Base-by-base conservation (phyloP, 495 filamentous ascomycete species). In the Barbatosphaeria neglecta region DNA sequence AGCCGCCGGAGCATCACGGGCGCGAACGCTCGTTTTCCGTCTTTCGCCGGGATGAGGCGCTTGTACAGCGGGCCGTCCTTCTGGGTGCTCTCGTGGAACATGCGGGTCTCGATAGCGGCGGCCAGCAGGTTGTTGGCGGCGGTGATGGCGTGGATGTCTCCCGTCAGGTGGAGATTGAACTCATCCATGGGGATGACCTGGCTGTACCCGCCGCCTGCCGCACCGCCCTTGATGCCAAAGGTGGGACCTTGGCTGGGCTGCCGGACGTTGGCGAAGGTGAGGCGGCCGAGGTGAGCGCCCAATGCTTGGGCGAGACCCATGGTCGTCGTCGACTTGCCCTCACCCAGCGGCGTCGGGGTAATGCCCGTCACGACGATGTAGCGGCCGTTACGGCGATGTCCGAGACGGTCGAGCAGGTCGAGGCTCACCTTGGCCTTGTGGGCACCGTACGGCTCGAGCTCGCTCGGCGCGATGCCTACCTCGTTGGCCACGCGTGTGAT, bases 111-210 rank as follows among this genome's bases (percentile, higher is more conserved):
- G 55, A 98, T 95, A 11, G 92, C 92, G 37, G 92, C 92, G 46
- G 92, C 92, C n/a, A 98, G 83, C 35, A 98, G 75, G 67, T 98
- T 98, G 73, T 97, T 98, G 5, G 92, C 92, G 9, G 92, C 92
- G 28, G 89, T 87, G 58, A 98, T 90, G 35, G 92, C 92, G 61
- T 98, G 92, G 50, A 98, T 97, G 61, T 98, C 92, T 53, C 92
- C 92, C 37, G 92, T 98, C 61, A 98, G 68, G 61, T 98, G 92
- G 50, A 98, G 73, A 61, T 98, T 98, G 74, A 98, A 98, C 63
- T 98, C 92, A 52, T 98, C 92, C 92, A 98, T 98, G 44, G 92
- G 92, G 53, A 98, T 97, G 57, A 97, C 92, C 65, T 98, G 92
- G 63, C 87, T 93, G 73, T 95, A 98, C 15, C 92, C 92, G 53